phyloP scores from a whole-genome alignment of 202 grass and related monocot genomes.

The Panicum hallii region DNA sequence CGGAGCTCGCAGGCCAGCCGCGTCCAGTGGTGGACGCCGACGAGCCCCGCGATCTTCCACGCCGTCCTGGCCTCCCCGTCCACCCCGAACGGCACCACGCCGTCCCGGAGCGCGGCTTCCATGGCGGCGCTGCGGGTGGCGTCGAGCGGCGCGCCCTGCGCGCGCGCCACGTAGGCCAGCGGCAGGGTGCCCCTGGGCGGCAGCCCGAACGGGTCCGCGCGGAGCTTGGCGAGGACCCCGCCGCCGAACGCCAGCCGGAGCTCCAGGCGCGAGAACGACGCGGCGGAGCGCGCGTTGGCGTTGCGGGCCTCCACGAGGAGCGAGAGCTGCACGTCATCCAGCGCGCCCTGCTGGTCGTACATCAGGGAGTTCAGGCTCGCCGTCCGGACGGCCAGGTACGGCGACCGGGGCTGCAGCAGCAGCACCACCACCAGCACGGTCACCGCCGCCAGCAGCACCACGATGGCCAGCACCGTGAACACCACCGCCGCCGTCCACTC shows the following conservation, averaged over 20 bases:
- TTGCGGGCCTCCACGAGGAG: constrained; percentile 53
- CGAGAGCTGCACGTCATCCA: constrained; percentile 51
- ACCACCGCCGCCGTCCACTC: constrained; percentile 54
- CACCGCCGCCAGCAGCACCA: constrained; percentile 54
- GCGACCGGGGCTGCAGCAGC: constrained; percentile 58
- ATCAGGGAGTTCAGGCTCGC: constrained; percentile 53
- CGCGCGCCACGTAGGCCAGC: constrained; percentile 59
- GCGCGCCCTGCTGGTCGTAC: constrained; percentile 63
- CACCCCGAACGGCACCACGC: constrained; percentile 62
- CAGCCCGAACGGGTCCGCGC: constrained; percentile 54
- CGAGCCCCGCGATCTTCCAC: constrained; percentile 56
- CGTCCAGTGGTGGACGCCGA: constrained; percentile 46
- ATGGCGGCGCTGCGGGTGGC: constrained; percentile 39
- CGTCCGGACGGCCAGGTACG: constrained; percentile 49
- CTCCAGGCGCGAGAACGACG: constrained; percentile 51
- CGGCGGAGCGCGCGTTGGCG: constrained; percentile 49
- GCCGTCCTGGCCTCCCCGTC: constrained; percentile 51
- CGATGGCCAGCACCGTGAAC: constrained; percentile 61
- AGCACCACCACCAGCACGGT: constrained; percentile 57
- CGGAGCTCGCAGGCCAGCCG: constrained; percentile 51
- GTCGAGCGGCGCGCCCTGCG: constrained; percentile 49
- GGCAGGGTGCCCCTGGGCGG: constrained; percentile 39
- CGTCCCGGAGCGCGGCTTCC: constrained; percentile 55
- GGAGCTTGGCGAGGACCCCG: constrained; percentile 48
- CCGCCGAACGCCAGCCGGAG: constrained; percentile 53